Base-by-base conservation (phyloP, 345 rosid species). In the Clausena lansium region DNA sequence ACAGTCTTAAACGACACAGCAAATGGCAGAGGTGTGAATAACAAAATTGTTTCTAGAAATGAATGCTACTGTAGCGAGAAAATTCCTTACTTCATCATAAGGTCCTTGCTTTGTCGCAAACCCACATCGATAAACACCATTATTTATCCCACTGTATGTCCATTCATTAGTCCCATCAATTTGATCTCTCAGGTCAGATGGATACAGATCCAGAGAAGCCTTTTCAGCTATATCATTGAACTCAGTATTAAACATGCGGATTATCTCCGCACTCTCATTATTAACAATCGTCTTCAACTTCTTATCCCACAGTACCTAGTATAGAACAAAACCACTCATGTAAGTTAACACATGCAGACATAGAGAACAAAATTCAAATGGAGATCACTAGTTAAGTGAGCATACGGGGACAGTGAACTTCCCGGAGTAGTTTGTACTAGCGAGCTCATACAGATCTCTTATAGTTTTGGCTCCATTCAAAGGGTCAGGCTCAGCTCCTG, bases 401-500 rank as follows among this genome's bases (percentile, higher is more conserved):
- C 98, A 78, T 89, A 93, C 99, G 70, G 98, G 99, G 79, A 93
- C 97, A 0, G 97, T 90, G 84, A 85, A 95, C 83, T 92, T 95
- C 59, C 94, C 97, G 6, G 86, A 45, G 83, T 95, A 93, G 64
- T 89, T 92, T 1, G 93, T 75, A 76, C 93, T 89, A 60, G 98
- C 97, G 71, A 93, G 89, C 81, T 92, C 97, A 35, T 93, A 95
- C 45, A 95, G 89, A 35, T 87, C 93, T 80, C 98, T 89, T 72
- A 89, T 79, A 78, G 86, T 95, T 78, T 93, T 89, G 69, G 91
- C 92, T 38, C 93, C 96, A 83, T 90, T 91, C 33, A 92, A 82
- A 80, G 85, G 80, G 80, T 93, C 93, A 17, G 91, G 92, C 36
- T 84, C 93, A 83, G 99, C 95, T 83, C 90, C 99, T 15, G 83